Evolutionary conservation across 176 grass and related monocot genomes (phyloP), one percentile per base, ranked within the genome.

Genomic region (Poa pratensis): DNA sequence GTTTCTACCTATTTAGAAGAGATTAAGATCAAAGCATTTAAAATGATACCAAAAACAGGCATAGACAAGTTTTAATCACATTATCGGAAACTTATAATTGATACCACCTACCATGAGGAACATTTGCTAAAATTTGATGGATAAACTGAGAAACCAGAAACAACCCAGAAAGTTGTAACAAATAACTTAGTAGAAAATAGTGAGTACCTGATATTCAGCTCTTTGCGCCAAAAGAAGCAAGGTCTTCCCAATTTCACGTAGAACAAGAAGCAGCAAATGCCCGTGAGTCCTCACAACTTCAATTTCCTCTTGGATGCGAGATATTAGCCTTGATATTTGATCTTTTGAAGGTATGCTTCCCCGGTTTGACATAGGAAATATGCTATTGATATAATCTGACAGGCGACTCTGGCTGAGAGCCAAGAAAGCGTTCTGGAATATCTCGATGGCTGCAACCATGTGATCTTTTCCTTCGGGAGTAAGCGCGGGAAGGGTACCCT

Each of bases 201-300:
- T 48, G 63, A 62, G 48, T 91, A 99, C 96, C 96, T 99, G 96
- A 80, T 94, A 96, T 89, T 99, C 96, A 76, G 96, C 96, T 84
- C 91, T 94, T 77, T 96, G 86, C 37, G 91, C 93, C 79, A 99
- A 80, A 75, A 99, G 81, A 76, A 90, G 86, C 79, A 99, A 82
- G 74, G 91, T 91, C 81, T 96, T 99, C 77, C 91, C 88, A 77
- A 96, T 96, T 87, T 94, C 94, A 83, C 86, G 91, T 74, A 99
- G 76, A 89, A 99, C 91, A 80, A 96, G 91, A 80, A 90, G 57
- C 50, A 96, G 82, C 62, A 99, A 90, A 79, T 88, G 94, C 7
- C 96, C 96, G 14, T 96, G 93, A 83, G 84, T 99, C 85, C 96
- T 94, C 69, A 94, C 94, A 78, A 99, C 90, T 93, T 99, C 96